Conservation (phyloP, 441 rosid genomes). For the Kokia cookei region DNA sequence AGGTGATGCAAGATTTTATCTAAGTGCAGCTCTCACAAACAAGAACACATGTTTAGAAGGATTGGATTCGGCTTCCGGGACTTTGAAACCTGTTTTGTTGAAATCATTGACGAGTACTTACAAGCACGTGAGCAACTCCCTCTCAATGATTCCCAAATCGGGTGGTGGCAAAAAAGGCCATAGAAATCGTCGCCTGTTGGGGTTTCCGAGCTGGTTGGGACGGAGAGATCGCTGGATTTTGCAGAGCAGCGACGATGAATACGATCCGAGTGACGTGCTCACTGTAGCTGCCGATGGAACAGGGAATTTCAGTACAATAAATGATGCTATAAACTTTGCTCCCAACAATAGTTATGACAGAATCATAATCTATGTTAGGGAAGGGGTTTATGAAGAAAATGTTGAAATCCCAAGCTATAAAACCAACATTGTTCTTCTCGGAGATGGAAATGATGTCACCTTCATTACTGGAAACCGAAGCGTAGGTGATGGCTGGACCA, state of each 20-base stretch:
- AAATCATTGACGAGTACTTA: conserved; percentile 42
- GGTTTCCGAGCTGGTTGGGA: conserved; percentile 53
- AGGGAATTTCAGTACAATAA: conserved; percentile 60
- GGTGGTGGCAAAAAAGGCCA: conserved; percentile 7
- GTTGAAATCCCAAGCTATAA: conserved; percentile 57
- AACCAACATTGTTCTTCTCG: conserved; percentile 60
- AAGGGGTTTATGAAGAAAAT: conserved; percentile 65
- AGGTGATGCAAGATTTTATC: conserved; percentile 54
- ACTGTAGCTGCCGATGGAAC: conserved; percentile 69
- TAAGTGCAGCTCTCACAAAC: conserved; percentile 81
- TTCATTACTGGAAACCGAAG: conserved; percentile 59
- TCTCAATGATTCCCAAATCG: conserved; percentile 47
- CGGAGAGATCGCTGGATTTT: conserved; percentile 47
- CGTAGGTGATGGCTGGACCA: conserved; percentile 73
- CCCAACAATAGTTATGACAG: conserved; percentile 56
- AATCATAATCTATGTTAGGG: conserved; percentile 40
- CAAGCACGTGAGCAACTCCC: conserved; percentile 71
- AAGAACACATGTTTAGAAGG: conserved; percentile 85
- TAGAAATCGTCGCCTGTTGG: conserved; percentile 38
- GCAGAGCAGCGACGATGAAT: conserved; percentile 32
- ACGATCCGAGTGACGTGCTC: conserved; percentile 42
- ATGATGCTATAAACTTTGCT: conserved; percentile 58
- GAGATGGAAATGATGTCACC: conserved; percentile 63
- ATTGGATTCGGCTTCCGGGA: conserved; percentile 64
- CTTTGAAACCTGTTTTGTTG: conserved; percentile 42